phyloP scores from a whole-genome alignment of 805 yeast genomes.

The Danielozyma ontarioensis region DNA sequence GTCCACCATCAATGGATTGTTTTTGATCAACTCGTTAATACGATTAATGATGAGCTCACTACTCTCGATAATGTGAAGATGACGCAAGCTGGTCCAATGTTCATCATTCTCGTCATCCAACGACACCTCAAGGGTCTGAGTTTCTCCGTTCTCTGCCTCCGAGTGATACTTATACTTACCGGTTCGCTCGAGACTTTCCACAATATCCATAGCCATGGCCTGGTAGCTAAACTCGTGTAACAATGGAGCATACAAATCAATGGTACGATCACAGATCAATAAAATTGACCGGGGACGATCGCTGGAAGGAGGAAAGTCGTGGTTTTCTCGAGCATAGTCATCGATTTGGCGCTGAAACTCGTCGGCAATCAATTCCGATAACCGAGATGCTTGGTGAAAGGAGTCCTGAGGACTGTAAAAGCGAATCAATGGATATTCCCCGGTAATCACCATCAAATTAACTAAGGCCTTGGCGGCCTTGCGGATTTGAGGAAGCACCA shows the following conservation, averaged over 20 bases:
- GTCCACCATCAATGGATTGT: constrained; percentile 73
- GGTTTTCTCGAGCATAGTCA: constrained; percentile 64
- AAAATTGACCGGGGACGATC: constrained; percentile 67
- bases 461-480: constrained; percentile 62
- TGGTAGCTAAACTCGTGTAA: constrained; percentile 89
- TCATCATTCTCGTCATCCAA: constrained; percentile 61
- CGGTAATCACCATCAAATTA: constrained; percentile 68
- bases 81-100: constrained; percentile 69
- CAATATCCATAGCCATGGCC: constrained; percentile 82
- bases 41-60: constrained; percentile 55
- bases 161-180: constrained; percentile 46
- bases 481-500: constrained; percentile 54
- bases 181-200: constrained; percentile 37
- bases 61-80: constrained; percentile 70
- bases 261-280: constrained; percentile 73
- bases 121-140: constrained; percentile 23
- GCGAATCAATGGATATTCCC: constrained; percentile 85
- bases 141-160: constrained; percentile 47
- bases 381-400: constrained; percentile 47
- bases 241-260: constrained; percentile 79
- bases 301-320: constrained; percentile 52
- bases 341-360: constrained; percentile 69
- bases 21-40: constrained; percentile 59
- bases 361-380: constrained; percentile 67
- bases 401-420: constrained; percentile 53